phyloP scores from a whole-genome alignment of 257 asterid species.

The Solanum dulcamara region DNA sequence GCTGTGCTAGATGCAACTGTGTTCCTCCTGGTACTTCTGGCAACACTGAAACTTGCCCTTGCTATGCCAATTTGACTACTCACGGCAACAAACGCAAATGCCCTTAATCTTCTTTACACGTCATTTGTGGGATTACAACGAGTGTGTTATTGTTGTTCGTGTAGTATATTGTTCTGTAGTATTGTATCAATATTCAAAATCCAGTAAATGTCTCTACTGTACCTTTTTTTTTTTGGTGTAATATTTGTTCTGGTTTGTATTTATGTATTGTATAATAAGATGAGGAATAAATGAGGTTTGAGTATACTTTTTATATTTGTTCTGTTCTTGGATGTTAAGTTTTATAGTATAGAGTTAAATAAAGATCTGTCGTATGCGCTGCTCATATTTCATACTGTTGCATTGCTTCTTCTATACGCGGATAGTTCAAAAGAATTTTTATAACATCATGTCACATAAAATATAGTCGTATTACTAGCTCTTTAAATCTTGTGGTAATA shows the following conservation, averaged over 20 bases:
- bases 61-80: conserved; percentile 24
- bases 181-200: not conserved
- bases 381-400: not conserved
- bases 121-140: not conserved
- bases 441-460: not conserved
- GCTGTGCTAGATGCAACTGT: conserved; percentile 26
- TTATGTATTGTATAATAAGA: not conserved
- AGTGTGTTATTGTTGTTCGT: not conserved
- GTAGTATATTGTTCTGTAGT: not conserved
- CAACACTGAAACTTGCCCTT: conserved; percentile 16
- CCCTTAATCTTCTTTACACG: conserved; percentile 9
- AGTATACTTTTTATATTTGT: not conserved
- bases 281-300: not conserved
- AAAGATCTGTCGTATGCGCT: not conserved
- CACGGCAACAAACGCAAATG: conserved; percentile 17
- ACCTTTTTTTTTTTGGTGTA: not conserved
- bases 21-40: conserved; percentile 35
- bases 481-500: not conserved
- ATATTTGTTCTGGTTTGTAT: not conserved
- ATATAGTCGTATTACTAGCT: not conserved
- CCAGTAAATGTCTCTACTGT: not conserved
- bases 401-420: not conserved
- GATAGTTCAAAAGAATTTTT: not conserved
- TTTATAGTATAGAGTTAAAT: not conserved
- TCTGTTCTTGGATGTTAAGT: not conserved